phyloP scores from a whole-genome alignment of 179 eudicot genomes.

The Drosera spatulata region DNA sequence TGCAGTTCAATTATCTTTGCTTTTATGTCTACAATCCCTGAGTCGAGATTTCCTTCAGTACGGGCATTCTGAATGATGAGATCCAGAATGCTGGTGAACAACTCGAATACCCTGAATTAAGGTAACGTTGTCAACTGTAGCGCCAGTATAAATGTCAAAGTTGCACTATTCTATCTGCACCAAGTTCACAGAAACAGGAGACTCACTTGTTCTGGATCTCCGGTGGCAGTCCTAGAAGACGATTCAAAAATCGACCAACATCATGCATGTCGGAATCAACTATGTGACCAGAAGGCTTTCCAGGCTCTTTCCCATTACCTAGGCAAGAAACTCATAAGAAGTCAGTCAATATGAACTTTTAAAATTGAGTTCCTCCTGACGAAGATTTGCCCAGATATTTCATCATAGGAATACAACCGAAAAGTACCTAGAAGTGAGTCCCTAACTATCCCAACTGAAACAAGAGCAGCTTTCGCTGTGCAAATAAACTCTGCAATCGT shows the following conservation, averaged over 20 bases:
- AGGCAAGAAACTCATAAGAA: conserved; percentile 4
- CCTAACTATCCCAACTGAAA: conserved; percentile 94
- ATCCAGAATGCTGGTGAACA: conserved; percentile 85
- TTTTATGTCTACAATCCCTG: conserved; percentile 91
- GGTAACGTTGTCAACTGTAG: background rate
- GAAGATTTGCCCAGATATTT: no score
- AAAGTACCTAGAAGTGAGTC: conserved; percentile 52
- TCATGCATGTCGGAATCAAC: conserved; percentile 99
- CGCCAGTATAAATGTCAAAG: background rate
- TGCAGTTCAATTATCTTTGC: conserved; percentile 71
- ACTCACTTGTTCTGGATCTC: conserved; percentile 85
- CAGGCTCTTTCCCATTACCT: conserved; percentile 80
- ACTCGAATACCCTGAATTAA: conserved; percentile 75
- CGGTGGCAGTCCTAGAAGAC: conserved; percentile 88
- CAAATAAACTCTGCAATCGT: conserved; percentile 63
- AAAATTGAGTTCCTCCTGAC: no score
- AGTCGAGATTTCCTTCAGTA: conserved; percentile 84
- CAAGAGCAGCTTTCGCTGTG: conserved; percentile 91
- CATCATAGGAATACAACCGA: background rate
- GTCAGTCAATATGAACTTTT: no score
- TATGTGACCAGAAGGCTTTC: conserved; percentile 78
- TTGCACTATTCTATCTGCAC: background rate
- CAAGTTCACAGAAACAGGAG: background rate
- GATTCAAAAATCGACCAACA: conserved; percentile 96
- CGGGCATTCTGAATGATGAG: conserved; percentile 77